Percentiles rank a stretch among this genome's conserved stretches.
phyloP scores from a whole-genome alignment of 345 rosid species.

The Eucalyptus regnans region DNA sequence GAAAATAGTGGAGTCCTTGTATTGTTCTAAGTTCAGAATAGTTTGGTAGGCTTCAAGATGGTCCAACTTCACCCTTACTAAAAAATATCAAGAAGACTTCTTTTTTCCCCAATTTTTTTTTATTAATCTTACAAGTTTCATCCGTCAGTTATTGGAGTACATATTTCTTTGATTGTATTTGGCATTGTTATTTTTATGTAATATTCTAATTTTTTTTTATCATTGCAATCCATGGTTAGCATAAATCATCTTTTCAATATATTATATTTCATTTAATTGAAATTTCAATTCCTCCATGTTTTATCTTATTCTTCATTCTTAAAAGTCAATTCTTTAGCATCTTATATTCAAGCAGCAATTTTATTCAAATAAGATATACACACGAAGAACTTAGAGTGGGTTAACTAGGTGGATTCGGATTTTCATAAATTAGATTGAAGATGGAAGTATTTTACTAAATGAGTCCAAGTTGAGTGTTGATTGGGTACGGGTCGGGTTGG shows the following conservation, averaged over 20 bases:
- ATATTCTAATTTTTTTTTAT: too few relatives aligned
- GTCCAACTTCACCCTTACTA: accelerated
- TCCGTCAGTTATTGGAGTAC: too few relatives aligned
- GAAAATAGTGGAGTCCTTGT: background rate
- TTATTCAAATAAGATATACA: too few relatives aligned
- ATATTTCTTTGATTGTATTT: background rate
- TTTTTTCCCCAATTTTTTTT: background rate
- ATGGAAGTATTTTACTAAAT: too few relatives aligned
- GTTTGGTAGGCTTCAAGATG: background rate
- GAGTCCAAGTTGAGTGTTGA: background rate
- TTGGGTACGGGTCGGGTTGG: accelerated
- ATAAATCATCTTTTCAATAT: too few relatives aligned
- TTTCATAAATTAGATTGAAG: background rate
- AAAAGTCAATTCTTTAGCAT: too few relatives aligned
- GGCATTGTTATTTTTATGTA: background rate
- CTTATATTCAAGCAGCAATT: background rate
- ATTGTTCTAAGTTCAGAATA: too few relatives aligned
- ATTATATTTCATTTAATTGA: too few relatives aligned
- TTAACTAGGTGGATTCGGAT: accelerated
- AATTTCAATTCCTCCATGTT: background rate
- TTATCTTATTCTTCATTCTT: background rate
- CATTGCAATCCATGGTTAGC: background rate
- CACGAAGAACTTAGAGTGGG: background rate
- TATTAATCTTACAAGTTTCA: too few relatives aligned
- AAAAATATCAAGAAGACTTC: too few relatives aligned